phyloP scores from a whole-genome alignment of 768 basidiomycete genomes.

The Stropharia rugosoannulata region DNA sequence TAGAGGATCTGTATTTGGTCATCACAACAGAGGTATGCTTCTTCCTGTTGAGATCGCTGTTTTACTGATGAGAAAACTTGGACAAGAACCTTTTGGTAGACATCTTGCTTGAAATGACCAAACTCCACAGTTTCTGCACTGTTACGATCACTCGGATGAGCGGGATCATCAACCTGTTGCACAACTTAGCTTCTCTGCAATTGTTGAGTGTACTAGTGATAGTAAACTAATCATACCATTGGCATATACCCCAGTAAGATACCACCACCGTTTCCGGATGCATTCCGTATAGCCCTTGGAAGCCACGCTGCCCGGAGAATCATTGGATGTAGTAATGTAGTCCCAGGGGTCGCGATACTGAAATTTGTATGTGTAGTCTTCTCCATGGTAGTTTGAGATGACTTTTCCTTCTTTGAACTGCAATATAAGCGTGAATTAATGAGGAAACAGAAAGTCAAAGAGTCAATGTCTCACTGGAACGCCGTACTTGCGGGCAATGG shows the following conservation, averaged over 20 bases:
- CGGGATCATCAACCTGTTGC: too few relatives aligned
- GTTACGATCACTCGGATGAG: conserved; percentile 19
- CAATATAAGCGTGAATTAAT: too few relatives aligned
- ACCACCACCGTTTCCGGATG: conserved; percentile 32
- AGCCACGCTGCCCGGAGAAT: conserved; percentile 23
- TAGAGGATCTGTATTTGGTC: conserved; percentile 17
- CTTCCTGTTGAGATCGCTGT: conserved; percentile 19
- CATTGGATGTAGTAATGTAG: conserved; percentile 25
- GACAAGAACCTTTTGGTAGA: conserved; percentile 27
- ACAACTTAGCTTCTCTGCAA: too few relatives aligned
- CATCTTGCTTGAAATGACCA: conserved; percentile 24
- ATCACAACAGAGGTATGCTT: conserved; percentile 23
- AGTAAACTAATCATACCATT: too few relatives aligned
- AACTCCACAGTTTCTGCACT: conserved; percentile 22
- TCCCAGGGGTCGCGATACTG: conserved; percentile 30
- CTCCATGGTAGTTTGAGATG: conserved; percentile 13
- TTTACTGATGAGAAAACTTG: conserved; percentile 19
- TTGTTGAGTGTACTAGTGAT: too few relatives aligned
- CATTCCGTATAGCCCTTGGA: conserved; percentile 26
- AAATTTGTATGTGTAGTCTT: conserved; percentile 17
- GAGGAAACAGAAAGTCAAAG: neutral
- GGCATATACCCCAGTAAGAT: conserved; percentile 28
- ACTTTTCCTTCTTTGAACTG: conserved; percentile 20
- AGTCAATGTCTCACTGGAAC: conserved; percentile 17
- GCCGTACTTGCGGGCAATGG: conserved; percentile 16